Percentiles rank a stretch among this genome's conserved stretches.
Conservation (phyloP, 2,329 filamentous ascomycete genomes). For the Taxawa tesnikishii region DNA sequence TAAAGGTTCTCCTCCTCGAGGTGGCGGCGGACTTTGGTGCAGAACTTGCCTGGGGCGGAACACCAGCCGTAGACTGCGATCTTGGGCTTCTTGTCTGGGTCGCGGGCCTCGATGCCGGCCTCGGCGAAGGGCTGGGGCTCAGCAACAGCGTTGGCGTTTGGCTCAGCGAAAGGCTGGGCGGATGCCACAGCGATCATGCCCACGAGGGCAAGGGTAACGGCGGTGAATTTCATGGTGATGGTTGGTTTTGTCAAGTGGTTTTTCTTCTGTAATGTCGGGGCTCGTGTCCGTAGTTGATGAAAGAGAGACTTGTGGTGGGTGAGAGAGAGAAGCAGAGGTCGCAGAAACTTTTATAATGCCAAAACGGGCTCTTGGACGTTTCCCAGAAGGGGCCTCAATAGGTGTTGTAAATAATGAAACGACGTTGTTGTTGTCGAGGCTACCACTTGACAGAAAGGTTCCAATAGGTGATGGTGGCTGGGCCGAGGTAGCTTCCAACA, state of each 20-base stretch:
- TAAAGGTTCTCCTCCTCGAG: constrained; percentile 18
- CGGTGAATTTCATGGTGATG: constrained; percentile 16
- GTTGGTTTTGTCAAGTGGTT: constrained; percentile 7
- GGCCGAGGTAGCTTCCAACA: no score
- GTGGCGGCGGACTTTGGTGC: constrained; percentile 32
- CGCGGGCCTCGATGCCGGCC: constrained; percentile 6
- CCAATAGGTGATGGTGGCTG: no score
- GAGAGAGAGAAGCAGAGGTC: constrained; percentile 10
- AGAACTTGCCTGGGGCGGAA: constrained; percentile 26
- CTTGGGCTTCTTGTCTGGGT: constrained; percentile 8
- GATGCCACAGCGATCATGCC: constrained; percentile 4
- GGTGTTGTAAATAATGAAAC: no score
- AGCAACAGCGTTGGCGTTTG: constrained; percentile 14
- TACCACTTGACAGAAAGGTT: no score
- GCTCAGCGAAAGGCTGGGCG: no score
- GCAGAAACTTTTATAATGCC: no score
- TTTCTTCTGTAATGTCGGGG: no score
- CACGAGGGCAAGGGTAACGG: constrained; percentile 5
- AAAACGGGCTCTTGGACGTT: no score
- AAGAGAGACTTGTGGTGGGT: constrained; percentile 15
- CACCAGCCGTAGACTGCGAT: constrained; percentile 22
- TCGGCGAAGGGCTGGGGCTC: constrained; percentile 11
- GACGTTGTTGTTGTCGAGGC: no score
- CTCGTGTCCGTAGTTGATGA: constrained; percentile 3
- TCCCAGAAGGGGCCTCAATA: no score